A percentile compares a stretch with the other conserved stretches of the same genome.
phyloP scores from a whole-genome alignment of 768 basidiomycete genomes.

The Suillus placidus region DNA sequence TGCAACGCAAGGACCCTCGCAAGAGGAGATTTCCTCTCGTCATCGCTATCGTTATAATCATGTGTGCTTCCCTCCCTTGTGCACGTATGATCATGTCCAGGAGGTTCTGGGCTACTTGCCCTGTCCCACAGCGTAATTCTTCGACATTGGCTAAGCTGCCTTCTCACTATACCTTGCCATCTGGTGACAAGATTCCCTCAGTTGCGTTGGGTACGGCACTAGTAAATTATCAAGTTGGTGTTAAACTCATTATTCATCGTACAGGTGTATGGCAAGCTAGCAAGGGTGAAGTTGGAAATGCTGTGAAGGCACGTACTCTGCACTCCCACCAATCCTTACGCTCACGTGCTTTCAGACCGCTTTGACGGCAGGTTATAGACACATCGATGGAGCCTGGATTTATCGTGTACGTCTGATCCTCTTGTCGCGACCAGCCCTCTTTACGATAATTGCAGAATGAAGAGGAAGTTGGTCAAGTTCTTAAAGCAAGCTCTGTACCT shows the following conservation, averaged over 20 bases:
- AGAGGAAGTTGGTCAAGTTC: slow-evolving; percentile 64
- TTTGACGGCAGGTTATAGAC: slow-evolving; percentile 63
- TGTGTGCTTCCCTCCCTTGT: slow-evolving; percentile 27
- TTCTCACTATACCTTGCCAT: slow-evolving; percentile 59
- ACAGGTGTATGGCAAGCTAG: slow-evolving; percentile 66
- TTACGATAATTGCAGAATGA: slow-evolving; percentile 52
- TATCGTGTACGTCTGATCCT: slow-evolving; percentile 49
- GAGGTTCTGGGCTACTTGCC: slow-evolving; percentile 23
- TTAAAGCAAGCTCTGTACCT: slow-evolving; percentile 59
- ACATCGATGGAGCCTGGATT: slow-evolving; percentile 75
- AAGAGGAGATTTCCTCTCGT: slow-evolving; percentile 26
- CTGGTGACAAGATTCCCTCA: slow-evolving; percentile 68
- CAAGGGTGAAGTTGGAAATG: slow-evolving; percentile 61
- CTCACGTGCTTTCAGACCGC: slow-evolving; percentile 44
- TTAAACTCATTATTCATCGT: slow-evolving; percentile 7
- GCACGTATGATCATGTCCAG: slow-evolving; percentile 22
- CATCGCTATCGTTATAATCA: slow-evolving; percentile 22
- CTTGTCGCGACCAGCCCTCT: slow-evolving; percentile 10
- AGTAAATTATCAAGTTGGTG: background rate
- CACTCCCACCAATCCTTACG: too few relatives aligned
- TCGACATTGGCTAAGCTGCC: slow-evolving; percentile 35
- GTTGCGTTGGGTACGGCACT: slow-evolving; percentile 58
- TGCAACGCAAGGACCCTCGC: background rate
- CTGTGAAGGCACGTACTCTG: slow-evolving; percentile 54
- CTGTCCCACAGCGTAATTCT: slow-evolving; percentile 23